Percentiles rank a stretch among this genome's conserved stretches.
These are phyloP conservation scores for Jacaranda mimosifolia DNA, from an alignment of 257 asterid species.

Conservation along the genomic window DNA sequence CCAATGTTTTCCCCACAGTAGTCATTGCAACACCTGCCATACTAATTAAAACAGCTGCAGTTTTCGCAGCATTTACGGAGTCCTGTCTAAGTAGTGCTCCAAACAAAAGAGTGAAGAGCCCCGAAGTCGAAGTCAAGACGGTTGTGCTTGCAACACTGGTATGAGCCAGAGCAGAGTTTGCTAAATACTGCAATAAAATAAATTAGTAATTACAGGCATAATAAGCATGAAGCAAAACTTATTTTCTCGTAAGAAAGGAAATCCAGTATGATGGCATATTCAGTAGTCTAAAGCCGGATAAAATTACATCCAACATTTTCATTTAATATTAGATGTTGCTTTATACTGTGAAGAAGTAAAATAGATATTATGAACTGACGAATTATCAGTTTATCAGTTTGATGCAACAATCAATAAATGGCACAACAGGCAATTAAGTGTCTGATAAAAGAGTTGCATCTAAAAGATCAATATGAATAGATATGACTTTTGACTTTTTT, in stretches of 20 bases:
- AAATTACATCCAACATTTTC: neutral
- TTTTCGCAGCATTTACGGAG: slow-evolving; percentile 58
- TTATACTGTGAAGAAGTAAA: neutral
- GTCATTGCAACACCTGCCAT: slow-evolving; percentile 87
- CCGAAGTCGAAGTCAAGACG: slow-evolving; percentile 80
- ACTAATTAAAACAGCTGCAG: slow-evolving; percentile 68
- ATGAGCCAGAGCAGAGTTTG: slow-evolving; percentile 79
- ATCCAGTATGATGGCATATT: neutral
- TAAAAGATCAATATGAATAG: too few relatives aligned
- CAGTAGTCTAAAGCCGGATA: neutral
- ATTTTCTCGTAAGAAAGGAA: neutral
- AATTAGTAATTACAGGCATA: neutral
- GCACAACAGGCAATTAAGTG: too few relatives aligned
- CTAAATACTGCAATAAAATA: slow-evolving; percentile 58
- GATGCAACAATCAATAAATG: too few relatives aligned
- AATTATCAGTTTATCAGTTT: too few relatives aligned
- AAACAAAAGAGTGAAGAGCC: slow-evolving; percentile 80
- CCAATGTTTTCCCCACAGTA: slow-evolving; percentile 84
- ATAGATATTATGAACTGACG: too few relatives aligned
- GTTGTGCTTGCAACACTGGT: slow-evolving; percentile 92
- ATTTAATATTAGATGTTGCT: neutral
- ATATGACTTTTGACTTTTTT: too few relatives aligned
- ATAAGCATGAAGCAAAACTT: neutral
- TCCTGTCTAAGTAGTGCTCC: slow-evolving; percentile 74
- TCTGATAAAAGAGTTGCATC: too few relatives aligned